A percentile compares a stretch with the other conserved stretches of the same genome.
phyloP scores from a whole-genome alignment of 2,329 filamentous ascomycete species.

The Hirsutella rhossiliensis region DNA sequence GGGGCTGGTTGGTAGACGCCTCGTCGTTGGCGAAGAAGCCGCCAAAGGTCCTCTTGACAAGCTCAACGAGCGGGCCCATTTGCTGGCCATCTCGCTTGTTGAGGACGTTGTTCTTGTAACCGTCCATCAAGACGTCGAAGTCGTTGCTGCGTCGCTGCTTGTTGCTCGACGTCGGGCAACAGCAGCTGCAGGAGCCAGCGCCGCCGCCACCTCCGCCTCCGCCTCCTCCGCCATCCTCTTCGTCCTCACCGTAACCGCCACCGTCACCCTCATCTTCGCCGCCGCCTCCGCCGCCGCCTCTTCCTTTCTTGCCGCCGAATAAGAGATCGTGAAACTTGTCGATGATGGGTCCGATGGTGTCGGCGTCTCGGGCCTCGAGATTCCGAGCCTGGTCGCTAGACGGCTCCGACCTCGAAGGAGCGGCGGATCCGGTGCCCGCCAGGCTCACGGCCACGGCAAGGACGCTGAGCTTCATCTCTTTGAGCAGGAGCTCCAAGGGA shows the following conservation, averaged over 20 bases:
- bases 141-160: too few relatives aligned
- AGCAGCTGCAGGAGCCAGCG: too few relatives aligned
- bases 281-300: neutral
- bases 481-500: neutral
- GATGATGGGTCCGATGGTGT: neutral
- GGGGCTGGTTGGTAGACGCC: neutral
- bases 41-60: neutral
- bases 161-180: too few relatives aligned
- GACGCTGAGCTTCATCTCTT: neutral
- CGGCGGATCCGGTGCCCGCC: neutral
- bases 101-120: too few relatives aligned
- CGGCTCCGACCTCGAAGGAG: neutral
- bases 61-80: neutral
- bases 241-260: too few relatives aligned
- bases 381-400: too few relatives aligned
- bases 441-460: neutral
- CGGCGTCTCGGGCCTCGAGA: neutral
- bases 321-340: neutral
- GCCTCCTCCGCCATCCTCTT: too few relatives aligned
- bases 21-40: neutral
- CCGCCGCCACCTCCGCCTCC: too few relatives aligned
- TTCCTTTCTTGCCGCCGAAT: neutral
- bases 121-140: too few relatives aligned
- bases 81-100: neutral
- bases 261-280: neutral